Percentiles rank a stretch among this genome's conserved stretches.
Conservation (phyloP, 805 yeast genomes). For the Wickerhamiella sorbophila region DNA sequence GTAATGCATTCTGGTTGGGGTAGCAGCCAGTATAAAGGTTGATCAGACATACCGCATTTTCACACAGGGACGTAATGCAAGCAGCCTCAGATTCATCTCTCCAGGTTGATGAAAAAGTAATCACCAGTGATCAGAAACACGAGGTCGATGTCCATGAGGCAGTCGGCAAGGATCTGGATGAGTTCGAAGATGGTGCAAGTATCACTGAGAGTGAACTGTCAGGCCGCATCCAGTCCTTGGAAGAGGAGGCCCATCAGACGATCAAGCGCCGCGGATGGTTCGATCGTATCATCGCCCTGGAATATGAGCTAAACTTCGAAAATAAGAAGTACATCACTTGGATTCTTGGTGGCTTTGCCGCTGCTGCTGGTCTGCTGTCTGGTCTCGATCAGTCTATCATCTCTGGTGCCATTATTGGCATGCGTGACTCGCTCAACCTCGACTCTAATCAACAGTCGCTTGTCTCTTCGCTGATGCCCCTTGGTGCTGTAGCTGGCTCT, state of each 20-base stretch:
- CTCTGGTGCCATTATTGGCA: slow-evolving; percentile 45
- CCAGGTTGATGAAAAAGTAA: no score
- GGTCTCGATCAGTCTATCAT: slow-evolving; percentile 57
- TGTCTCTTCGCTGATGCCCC: slow-evolving; percentile 48
- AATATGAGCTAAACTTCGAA: not conserved
- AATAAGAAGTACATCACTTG: not conserved
- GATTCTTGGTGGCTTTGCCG: slow-evolving; percentile 41
- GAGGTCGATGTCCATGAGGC: no score
- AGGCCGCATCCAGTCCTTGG: not conserved
- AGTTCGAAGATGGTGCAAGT: not conserved
- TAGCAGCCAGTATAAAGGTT: no score
- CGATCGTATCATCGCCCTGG: slow-evolving; percentile 1
- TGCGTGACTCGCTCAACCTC: slow-evolving; percentile 32
- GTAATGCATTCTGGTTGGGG: no score
- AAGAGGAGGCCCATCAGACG: slow-evolving; percentile 1
- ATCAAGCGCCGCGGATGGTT: not conserved
- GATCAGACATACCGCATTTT: no score
- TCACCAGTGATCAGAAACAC: no score
- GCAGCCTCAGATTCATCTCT: no score
- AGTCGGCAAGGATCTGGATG: not conserved
- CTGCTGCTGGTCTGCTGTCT: slow-evolving; percentile 49
- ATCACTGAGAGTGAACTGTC: not conserved
- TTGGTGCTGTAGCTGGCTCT: slow-evolving; percentile 54
- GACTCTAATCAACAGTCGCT: slow-evolving; percentile 33
- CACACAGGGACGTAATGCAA: no score